Evolutionary conservation across 768 basidiomycete genomes (phyloP).

Genomic region (Naganishia antarctica): DNA sequence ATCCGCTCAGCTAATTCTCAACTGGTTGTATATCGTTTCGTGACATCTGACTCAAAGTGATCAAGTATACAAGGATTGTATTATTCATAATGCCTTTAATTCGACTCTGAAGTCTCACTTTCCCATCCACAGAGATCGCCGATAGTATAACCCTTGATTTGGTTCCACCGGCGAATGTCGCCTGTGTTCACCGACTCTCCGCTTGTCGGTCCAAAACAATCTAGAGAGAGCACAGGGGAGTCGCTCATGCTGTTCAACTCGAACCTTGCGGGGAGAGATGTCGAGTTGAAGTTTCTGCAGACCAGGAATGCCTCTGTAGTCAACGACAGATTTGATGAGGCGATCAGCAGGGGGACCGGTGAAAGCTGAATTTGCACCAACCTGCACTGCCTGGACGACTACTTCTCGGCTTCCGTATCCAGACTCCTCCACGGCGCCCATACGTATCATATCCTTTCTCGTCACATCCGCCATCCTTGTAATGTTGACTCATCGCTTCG

Average conservation of each 20-base stretch:
- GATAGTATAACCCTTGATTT: constrained; percentile 39
- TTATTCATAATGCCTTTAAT: not conserved
- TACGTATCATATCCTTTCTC: constrained; percentile 34
- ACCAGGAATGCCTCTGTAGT: constrained; percentile 45
- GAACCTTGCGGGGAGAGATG: constrained; percentile 35
- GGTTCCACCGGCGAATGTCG: constrained; percentile 32
- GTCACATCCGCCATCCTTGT: constrained; percentile 9
- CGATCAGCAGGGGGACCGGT: not conserved
- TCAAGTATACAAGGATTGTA: not conserved
- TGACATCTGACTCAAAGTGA: no score
- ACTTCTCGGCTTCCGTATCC: constrained; percentile 52
- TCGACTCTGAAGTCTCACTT: not conserved
- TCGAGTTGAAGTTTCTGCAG: constrained; percentile 49
- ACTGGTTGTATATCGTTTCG: not conserved
- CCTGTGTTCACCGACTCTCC: constrained; percentile 7
- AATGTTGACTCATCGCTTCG: constrained; percentile 15
- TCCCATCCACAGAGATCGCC: constrained; percentile 38
- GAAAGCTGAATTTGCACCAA: constrained; percentile 37
- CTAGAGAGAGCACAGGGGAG: constrained; percentile 32
- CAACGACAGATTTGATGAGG: no score
- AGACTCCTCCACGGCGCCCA: constrained; percentile 49
- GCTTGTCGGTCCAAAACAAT: constrained; percentile 28
- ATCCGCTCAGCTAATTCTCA: not conserved
- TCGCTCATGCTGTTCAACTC: constrained; percentile 28
- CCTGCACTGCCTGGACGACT: constrained; percentile 52